These are phyloP conservation scores for Dillenia turbinata DNA, from an alignment of 164 flowering plant genomes.

Conservation along the genomic window DNA sequence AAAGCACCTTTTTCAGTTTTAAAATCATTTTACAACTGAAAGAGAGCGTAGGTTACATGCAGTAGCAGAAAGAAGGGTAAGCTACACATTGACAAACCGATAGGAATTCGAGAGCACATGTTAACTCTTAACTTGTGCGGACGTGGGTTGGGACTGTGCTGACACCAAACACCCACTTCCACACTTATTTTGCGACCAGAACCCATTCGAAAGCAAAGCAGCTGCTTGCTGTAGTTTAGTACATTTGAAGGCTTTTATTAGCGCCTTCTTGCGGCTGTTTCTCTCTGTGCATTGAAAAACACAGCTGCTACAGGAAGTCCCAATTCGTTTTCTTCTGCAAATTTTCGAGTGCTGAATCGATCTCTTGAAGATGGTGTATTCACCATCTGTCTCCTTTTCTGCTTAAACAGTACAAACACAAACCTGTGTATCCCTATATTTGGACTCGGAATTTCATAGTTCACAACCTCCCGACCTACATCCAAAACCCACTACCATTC, in stretches of 20 bases:
- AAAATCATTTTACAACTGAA: too few relatives aligned
- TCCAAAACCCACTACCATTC: background rate
- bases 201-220: too few relatives aligned
- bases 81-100: too few relatives aligned
- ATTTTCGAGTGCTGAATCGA: constrained; percentile 54
- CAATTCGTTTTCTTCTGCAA: constrained; percentile 61
- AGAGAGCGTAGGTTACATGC: too few relatives aligned
- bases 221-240: too few relatives aligned
- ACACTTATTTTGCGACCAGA: too few relatives aligned
- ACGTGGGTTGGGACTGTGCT: too few relatives aligned
- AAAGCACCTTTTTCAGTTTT: too few relatives aligned
- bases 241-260: constrained; percentile 1
- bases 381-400: constrained; percentile 48
- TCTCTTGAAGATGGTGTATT: constrained; percentile 50
- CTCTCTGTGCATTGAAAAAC: constrained; percentile 82
- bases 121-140: too few relatives aligned
- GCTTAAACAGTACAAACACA: constrained; percentile 74
- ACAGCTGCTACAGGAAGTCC: constrained; percentile 89
- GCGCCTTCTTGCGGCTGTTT: constrained; percentile 87
- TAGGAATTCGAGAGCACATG: too few relatives aligned
- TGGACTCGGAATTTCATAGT: constrained; percentile 81
- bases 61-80: too few relatives aligned
- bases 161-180: too few relatives aligned
- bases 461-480: constrained; percentile 64
- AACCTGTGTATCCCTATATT: constrained; percentile 91